Percentiles rank a stretch among this genome's conserved stretches.
Conservation (phyloP, 2,329 filamentous ascomycete species). For the Calcarisporium arbuscula region DNA sequence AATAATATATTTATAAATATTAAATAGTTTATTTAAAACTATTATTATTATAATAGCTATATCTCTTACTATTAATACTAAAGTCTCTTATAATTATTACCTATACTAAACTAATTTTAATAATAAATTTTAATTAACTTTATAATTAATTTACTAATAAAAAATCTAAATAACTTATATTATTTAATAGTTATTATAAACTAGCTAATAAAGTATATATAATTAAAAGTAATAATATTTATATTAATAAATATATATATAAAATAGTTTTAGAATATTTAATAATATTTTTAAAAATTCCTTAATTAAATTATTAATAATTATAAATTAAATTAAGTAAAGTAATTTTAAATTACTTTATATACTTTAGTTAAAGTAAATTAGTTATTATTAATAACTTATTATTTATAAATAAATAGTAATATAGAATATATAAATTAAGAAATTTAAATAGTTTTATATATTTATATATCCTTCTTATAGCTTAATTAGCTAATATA, state of each 20-base stretch:
- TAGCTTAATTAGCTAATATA: too few relatives aligned
- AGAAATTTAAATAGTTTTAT: slow-evolving; percentile 1
- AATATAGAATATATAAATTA: slow-evolving; percentile 4
- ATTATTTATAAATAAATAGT: slow-evolving; percentile 5
- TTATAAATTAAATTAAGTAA: slow-evolving; percentile 4
- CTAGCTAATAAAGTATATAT: background rate
- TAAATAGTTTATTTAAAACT: background rate
- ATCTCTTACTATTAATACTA: background rate
- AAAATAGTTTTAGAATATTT: background rate
- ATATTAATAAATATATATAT: background rate
- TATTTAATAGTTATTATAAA: background rate
- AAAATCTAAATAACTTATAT: slow-evolving; percentile 2
- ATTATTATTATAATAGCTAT: background rate
- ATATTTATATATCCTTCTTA: slow-evolving; percentile 1
- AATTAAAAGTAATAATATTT: background rate
- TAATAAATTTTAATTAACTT: background rate
- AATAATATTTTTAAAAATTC: background rate
- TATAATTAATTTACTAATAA: slow-evolving; percentile 3
- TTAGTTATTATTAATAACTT: slow-evolving; percentile 4
- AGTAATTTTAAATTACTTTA: slow-evolving; percentile 1
- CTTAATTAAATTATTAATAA: background rate
- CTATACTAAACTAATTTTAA: background rate
- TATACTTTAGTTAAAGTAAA: slow-evolving; percentile 2
- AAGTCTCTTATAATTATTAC: background rate
- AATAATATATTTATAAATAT: background rate